Percentiles rank a stretch among this genome's conserved stretches.
phyloP scores from a whole-genome alignment of 495 filamentous ascomycete species.

The Glarea lozoyensis region DNA sequence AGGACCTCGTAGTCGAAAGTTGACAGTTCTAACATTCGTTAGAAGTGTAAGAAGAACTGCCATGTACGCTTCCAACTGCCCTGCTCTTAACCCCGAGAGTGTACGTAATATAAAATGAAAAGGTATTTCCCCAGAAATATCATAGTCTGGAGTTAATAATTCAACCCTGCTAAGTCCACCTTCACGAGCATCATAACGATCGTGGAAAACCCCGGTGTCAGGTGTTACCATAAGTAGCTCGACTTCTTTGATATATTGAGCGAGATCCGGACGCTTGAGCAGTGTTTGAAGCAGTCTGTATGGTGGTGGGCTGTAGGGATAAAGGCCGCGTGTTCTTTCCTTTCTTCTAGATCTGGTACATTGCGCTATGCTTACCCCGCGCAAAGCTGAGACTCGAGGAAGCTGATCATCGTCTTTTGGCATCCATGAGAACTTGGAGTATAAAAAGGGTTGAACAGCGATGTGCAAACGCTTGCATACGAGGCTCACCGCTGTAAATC shows the following conservation, averaged over 20 bases:
- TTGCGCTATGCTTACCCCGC: background rate
- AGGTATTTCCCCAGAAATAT: too few species aligned
- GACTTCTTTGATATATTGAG: background rate
- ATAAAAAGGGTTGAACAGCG: background rate
- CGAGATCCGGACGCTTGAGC: background rate
- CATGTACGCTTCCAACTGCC: too few species aligned
- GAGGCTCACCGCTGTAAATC: background rate
- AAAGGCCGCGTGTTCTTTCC: background rate
- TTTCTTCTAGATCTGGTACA: background rate
- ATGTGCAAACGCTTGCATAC: background rate
- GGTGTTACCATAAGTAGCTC: background rate
- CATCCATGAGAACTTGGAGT: background rate
- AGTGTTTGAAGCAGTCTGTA: background rate
- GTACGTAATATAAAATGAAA: too few species aligned
- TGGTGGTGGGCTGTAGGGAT: background rate
- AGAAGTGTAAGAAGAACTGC: too few species aligned
- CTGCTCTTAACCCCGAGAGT: too few species aligned
- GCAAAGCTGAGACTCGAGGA: background rate
- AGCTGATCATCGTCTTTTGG: background rate
- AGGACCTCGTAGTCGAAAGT: too few species aligned
- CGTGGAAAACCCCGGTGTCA: background rate
- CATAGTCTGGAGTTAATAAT: too few species aligned
- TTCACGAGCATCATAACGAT: background rate
- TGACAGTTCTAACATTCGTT: too few species aligned
- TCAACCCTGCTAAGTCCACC: background rate